A percentile compares a stretch with the other conserved stretches of the same genome.
These are phyloP conservation scores for Blastobotrys apis DNA, from an alignment of 1,139 yeast species.

Conservation along the genomic window DNA sequence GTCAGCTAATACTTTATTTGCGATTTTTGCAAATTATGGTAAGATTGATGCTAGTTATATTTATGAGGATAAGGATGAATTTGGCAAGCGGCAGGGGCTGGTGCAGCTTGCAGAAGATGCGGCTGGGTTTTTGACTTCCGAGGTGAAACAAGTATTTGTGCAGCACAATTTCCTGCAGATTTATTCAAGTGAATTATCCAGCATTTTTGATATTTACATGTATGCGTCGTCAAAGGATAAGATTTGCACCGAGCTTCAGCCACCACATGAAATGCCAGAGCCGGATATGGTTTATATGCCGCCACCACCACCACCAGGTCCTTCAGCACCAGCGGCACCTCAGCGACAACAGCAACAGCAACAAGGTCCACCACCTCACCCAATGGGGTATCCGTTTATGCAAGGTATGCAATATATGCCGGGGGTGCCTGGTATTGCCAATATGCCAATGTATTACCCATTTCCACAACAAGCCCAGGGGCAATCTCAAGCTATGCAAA, in stretches of 20 bases:
- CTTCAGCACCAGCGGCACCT: neutral
- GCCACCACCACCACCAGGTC: neutral
- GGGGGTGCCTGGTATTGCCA: no score
- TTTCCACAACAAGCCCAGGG: no score
- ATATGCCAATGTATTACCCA: no score
- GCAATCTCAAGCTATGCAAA: no score
- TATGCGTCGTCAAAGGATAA: constrained; percentile 9
- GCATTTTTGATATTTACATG: constrained; percentile 2
- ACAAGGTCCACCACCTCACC: neutral
- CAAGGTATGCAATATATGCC: no score
- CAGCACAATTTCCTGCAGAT: constrained; percentile 5
- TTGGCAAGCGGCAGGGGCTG: constrained; percentile 19
- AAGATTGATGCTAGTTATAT: constrained; percentile 18
- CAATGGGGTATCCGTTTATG: no score
- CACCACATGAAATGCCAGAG: neutral
- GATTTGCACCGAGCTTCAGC: constrained; percentile 5
- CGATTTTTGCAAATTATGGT: constrained; percentile 18
- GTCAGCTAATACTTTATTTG: constrained; percentile 19
- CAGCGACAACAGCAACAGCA: neutral
- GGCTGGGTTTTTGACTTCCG: constrained; percentile 3
- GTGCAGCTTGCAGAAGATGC: constrained; percentile 17
- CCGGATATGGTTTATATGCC: constrained; percentile 5
- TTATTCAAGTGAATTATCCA: constrained; percentile 8
- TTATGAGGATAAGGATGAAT: constrained; percentile 20
- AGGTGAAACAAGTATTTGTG: constrained; percentile 9